Evolutionary conservation across 495 filamentous ascomycete genomes (phyloP), one percentile per base, ranked within the genome.

Genomic region (Trichoderma asperelloides): DNA sequence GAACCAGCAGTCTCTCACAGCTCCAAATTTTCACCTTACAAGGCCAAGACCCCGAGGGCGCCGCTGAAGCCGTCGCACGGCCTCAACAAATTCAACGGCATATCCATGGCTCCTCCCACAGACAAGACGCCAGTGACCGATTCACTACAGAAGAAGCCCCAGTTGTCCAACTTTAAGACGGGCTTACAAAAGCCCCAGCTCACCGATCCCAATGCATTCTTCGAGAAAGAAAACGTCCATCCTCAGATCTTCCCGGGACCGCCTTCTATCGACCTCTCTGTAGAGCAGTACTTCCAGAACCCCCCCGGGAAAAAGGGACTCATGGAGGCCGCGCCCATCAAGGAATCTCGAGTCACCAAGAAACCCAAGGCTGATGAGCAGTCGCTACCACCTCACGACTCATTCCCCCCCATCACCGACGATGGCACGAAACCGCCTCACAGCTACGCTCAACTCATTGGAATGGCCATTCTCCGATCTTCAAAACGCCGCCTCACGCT

Each of bases 361-460:
- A 91, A 86, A 74, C 75, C 69, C 73, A 85, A 71, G 70, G 70
- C 70, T 74, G 87, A 81, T 77, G 73, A 78, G 18, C 70, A 78
- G n/a, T 30, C 80, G 21, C 73, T 96, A 12, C 91, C 92, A 3
- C 82, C 89, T 21, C 89, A 87, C 37, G 83, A 89, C 68, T 86
- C 91, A 21, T 92, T 96, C 81, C 91, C 95, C 0, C 74, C 80
- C 3, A 84, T 97, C 15, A 81, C 89, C 66, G 95, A 98, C 73
- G 91, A 97, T 74, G 94, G 93, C 69, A 81, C 81, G 33, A 98
- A 98, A 74, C 95, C 95, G 2, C 84, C 83, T 7, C 92, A 92
- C 71, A 97, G 94, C 76, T 98, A 98, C 75, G 95, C 95, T 13
- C 88, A 86, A n/a, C 82, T 98, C 47, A 98, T 98, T 71, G 95